Evolutionary conservation across 2,329 filamentous ascomycete species (phyloP).

Genomic region (Raffaelea ambrosiae): DNA sequence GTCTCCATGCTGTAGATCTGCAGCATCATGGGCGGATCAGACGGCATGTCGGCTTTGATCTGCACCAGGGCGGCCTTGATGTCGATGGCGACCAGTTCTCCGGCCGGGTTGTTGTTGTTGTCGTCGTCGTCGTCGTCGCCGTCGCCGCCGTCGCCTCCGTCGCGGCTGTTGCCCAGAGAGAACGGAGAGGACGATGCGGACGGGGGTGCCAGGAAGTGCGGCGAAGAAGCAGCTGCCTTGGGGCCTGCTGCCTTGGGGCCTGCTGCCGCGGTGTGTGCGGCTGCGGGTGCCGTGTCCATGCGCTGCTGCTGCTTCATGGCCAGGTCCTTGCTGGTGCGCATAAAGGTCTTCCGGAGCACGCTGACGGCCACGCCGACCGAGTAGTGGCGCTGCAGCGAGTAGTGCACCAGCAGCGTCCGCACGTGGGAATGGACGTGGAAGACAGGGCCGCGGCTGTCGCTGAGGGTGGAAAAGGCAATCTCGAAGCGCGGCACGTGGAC

Average conservation of each 20-base stretch:
- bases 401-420: conserved; percentile 71
- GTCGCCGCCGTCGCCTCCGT: too few relatives aligned
- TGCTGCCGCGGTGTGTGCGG: background rate
- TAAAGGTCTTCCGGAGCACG: conserved; percentile 64
- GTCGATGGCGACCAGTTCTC: conserved; percentile 73
- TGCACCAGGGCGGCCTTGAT: conserved; percentile 75
- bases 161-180: background rate
- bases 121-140: too few relatives aligned
- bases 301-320: conserved; percentile 4
- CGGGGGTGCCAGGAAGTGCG: background rate
- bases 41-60: conserved; percentile 79
- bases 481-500: conserved; percentile 81
- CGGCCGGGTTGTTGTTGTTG: conserved; percentile 13
- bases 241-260: background rate
- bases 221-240: background rate
- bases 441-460: conserved; percentile 77
- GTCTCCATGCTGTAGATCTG: conserved; percentile 77
- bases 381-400: conserved; percentile 91
- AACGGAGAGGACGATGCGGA: background rate
- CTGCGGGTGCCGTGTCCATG: background rate
- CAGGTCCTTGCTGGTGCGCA: conserved; percentile 38
- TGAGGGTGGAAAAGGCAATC: conserved; percentile 73
- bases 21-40: conserved; percentile 84
- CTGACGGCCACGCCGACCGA: conserved; percentile 73
- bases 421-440: conserved; percentile 80